Base-by-base conservation (phyloP, 1,284 basidiomycete genomes). In the Tilletia caries region DNA sequence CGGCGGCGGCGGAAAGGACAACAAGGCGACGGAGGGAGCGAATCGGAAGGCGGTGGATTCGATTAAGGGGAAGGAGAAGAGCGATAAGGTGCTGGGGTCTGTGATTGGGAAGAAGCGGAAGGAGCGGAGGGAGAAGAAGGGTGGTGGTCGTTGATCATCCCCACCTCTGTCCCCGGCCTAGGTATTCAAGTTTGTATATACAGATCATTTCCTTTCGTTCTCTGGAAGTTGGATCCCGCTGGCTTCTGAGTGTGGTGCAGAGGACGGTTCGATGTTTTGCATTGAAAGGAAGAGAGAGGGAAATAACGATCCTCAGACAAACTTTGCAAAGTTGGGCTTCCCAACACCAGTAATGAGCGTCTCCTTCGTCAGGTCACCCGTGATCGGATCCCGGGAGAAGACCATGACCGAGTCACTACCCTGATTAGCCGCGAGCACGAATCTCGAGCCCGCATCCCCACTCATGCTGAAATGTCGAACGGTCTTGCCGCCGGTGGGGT, bases 101-200 rank as follows among this genome's bases (percentile, higher is more conserved):
- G 68, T 82, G n/a, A 79, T 82, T 58, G 80, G 80, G 18, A 77
- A 76, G 33, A 80, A 80, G 73, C 75, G 80, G 15, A 78, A 78
- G 62, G 73, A 76, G 65, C 70, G 77, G 8, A 75, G 73, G 58
- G 52, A 54, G 52, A 54, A 54, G 41, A 46, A 32, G 60, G 33
- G 27, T 27, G 25, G 34, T 8, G 6, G 27, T 25, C 65, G 20
- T 66, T 34, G 12, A 18, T 69, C 62, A 75, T 72, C 74, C 73
- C 74, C 74, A 75, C 0, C 74, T 72, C 6, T 72, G 74, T 8
- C 74, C 74, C 2, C n/a, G n/a, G n/a, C n/a, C n/a, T n/a, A n/a
- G n/a, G n/a, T n/a, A n/a, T n/a, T n/a, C n/a, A n/a, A n/a, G n/a
- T n/a, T n/a, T n/a, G n/a, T n/a, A n/a, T n/a, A n/a, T n/a, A n/a